A percentile compares a stretch with the other conserved stretches of the same genome.
Conservation (phyloP, 257 asterid species). For the Nicotiana paniculata region DNA sequence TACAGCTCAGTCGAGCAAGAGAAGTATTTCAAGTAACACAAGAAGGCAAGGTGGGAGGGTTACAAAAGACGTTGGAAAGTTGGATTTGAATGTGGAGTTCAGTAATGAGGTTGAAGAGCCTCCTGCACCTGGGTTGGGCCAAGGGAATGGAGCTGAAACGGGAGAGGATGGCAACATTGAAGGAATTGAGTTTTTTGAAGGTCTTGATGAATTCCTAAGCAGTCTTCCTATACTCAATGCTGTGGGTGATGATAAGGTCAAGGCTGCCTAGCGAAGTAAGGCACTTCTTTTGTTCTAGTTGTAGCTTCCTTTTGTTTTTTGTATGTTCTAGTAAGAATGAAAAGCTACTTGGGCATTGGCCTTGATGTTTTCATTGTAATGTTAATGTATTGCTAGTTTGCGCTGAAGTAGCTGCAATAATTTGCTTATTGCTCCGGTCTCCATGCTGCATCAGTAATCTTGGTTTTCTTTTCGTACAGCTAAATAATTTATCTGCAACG, state of each 20-base stretch:
- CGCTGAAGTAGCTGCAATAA: not conserved
- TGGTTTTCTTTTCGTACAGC: not conserved
- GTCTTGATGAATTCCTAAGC: constrained; percentile 90
- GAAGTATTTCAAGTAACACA: constrained; percentile 28
- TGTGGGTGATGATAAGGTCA: constrained; percentile 78
- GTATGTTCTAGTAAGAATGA: constrained; percentile 31
- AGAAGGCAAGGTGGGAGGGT: constrained; percentile 69
- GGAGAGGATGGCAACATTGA: constrained; percentile 84
- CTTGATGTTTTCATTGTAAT: constrained; percentile 17
- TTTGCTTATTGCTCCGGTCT: constrained; percentile 14
- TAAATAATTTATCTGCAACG: not conserved
- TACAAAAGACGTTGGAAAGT: constrained; percentile 62
- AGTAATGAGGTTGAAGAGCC: constrained; percentile 87
- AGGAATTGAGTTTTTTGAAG: constrained; percentile 89
- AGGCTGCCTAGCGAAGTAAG: constrained; percentile 56
- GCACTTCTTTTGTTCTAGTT: constrained; percentile 23
- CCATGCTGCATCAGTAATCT: not conserved
- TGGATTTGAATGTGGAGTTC: constrained; percentile 89
- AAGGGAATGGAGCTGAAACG: constrained; percentile 47
- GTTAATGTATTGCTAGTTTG: constrained; percentile 6
- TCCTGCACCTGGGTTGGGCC: constrained; percentile 39
- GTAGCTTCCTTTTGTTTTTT: constrained; percentile 29
- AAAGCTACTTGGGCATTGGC: constrained; percentile 27
- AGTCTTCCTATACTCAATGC: constrained; percentile 81
- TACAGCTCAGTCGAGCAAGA: constrained; percentile 43